Percentiles rank a stretch among this genome's conserved stretches.
These are phyloP conservation scores for Cladosporium phlei DNA, from an alignment of 2,329 filamentous ascomycete genomes.

Conservation along the genomic window DNA sequence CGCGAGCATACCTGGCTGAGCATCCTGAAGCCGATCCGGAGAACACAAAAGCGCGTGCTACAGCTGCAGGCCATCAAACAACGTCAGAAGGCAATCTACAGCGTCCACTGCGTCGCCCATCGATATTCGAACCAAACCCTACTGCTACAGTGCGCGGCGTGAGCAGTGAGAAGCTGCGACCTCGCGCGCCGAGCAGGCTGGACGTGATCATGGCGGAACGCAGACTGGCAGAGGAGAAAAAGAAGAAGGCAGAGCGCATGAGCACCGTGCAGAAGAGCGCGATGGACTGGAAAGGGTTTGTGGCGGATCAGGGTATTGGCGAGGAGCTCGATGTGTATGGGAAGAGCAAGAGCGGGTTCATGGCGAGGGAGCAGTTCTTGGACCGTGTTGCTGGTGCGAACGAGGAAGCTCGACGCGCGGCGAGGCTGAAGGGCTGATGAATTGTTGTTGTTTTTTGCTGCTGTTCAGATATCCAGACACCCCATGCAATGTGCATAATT, in stretches of 20 bases:
- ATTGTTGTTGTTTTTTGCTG: not conserved
- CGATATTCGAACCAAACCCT: slow-evolving; percentile 49
- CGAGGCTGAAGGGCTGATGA: slow-evolving; percentile 40
- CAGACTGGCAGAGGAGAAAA: slow-evolving; percentile 31
- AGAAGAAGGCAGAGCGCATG: slow-evolving; percentile 52
- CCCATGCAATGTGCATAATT: slow-evolving; percentile 7
- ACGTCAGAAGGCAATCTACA: slow-evolving; percentile 27
- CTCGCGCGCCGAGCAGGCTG: slow-evolving; percentile 27
- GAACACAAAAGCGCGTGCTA: slow-evolving; percentile 22
- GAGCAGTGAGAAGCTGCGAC: slow-evolving; percentile 40
- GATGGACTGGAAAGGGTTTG: slow-evolving; percentile 61
- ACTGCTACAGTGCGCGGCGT: slow-evolving; percentile 43
- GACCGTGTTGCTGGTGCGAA: slow-evolving; percentile 51
- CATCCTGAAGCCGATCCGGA: slow-evolving; percentile 33
- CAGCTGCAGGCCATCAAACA: slow-evolving; percentile 3
- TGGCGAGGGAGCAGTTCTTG: slow-evolving; percentile 60
- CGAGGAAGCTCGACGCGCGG: slow-evolving; percentile 53
- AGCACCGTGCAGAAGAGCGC: slow-evolving; percentile 64
- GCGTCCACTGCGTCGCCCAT: slow-evolving; percentile 42
- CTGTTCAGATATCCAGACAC: slow-evolving; percentile 9
- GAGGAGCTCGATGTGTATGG: slow-evolving; percentile 59
- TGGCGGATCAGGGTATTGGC: slow-evolving; percentile 56
- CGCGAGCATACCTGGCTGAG: slow-evolving; percentile 46
- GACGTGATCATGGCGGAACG: slow-evolving; percentile 31
- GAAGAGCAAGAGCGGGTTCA: slow-evolving; percentile 58